These are phyloP conservation scores for Aspergillus nidulans DNA, from an alignment of 495 filamentous ascomycete species.

Conservation along the genomic window DNA sequence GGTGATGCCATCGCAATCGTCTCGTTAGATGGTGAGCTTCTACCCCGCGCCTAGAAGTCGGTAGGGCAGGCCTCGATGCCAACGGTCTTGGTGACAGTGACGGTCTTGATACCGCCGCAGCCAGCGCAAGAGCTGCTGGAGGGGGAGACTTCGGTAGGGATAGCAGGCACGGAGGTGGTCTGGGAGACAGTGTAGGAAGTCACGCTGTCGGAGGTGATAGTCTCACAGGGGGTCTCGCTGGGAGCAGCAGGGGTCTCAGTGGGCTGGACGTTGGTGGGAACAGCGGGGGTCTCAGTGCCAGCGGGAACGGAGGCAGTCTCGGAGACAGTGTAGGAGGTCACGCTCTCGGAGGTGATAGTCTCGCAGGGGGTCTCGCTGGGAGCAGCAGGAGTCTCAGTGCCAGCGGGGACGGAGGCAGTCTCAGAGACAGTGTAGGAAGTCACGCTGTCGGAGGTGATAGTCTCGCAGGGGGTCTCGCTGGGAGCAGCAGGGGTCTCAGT, in stretches of 20 bases:
- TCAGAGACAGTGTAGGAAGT: background rate
- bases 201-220: constrained; percentile 12
- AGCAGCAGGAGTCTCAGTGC: background rate
- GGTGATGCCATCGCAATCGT: constrained; percentile 21
- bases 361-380: constrained; percentile 14
- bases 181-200: background rate
- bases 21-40: constrained; percentile 11
- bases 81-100: constrained; percentile 30
- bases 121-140: constrained; percentile 5
- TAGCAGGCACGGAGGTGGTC: background rate
- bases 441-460: constrained; percentile 10
- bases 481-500: constrained; percentile 8
- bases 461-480: constrained; percentile 16
- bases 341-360: constrained; percentile 13
- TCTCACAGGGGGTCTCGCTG: constrained; percentile 16
- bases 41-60: constrained; percentile 15
- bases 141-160: background rate
- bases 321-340: background rate
- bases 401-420: too few species aligned
- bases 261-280: constrained; percentile 12
- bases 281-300: constrained; percentile 9
- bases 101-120: constrained; percentile 7
- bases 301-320: too few species aligned
- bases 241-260: constrained; percentile 2
- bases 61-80: constrained; percentile 29